Evolutionary conservation across 2,329 filamentous ascomycete species (phyloP).

Genomic region (Neocatenulostroma microsporum): DNA sequence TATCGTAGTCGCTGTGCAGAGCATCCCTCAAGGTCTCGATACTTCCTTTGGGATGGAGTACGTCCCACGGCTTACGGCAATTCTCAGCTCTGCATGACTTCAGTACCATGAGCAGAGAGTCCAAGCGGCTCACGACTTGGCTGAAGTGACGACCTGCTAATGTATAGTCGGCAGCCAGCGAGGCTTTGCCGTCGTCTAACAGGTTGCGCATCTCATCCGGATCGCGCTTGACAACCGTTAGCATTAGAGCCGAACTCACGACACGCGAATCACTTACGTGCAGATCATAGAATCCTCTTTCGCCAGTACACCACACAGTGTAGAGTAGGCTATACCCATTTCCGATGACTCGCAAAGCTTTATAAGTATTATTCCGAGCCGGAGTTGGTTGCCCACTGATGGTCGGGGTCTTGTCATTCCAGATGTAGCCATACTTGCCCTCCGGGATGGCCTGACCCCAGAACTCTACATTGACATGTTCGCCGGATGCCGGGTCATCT

Average conservation of each 20-base stretch:
- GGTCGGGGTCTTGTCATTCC: neutral
- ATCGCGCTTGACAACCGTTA: too few species aligned
- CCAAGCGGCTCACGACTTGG: conserved; percentile 20
- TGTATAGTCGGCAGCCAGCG: conserved; percentile 10
- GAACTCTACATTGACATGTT: conserved; percentile 36
- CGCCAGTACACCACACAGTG: conserved; percentile 61
- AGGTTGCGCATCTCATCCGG: conserved; percentile 20
- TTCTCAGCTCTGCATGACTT: conserved; percentile 25
- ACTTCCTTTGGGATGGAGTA: conserved; percentile 22
- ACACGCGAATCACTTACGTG: conserved; percentile 7
- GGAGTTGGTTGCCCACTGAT: neutral
- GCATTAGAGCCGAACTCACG: too few species aligned
- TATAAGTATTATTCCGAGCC: conserved; percentile 24
- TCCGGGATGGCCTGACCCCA: conserved; percentile 33
- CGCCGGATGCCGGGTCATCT: conserved; percentile 12
- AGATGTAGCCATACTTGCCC: conserved; percentile 21
- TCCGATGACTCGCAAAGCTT: conserved; percentile 21
- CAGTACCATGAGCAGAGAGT: conserved; percentile 26
- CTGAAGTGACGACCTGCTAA: conserved; percentile 15
- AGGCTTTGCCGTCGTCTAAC: conserved; percentile 7
- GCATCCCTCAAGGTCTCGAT: conserved; percentile 21
- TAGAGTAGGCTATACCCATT: conserved; percentile 54
- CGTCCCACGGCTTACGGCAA: conserved; percentile 24
- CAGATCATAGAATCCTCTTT: conserved; percentile 57
- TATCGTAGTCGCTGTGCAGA: conserved; percentile 19